Conservation (phyloP, 1,284 basidiomycete genomes). For the Coriolopsis trogii region DNA sequence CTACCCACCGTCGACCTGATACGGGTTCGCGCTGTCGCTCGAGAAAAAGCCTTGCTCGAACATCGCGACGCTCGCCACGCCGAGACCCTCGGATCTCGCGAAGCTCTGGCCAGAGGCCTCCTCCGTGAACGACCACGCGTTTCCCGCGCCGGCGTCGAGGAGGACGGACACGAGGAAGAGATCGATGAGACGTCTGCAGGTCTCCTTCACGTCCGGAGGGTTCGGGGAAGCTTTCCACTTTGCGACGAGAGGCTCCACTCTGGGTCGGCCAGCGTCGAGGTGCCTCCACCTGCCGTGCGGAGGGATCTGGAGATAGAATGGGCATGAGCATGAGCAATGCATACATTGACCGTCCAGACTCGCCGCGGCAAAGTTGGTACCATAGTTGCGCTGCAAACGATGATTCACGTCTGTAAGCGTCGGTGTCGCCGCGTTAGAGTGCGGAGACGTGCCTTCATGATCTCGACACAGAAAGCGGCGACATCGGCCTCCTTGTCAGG, state of each 20-base stretch:
- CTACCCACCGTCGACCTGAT: conserved; percentile 85
- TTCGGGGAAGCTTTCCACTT: conserved; percentile 54
- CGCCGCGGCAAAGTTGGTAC: conserved; percentile 66
- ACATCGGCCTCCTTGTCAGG: conserved; percentile 73
- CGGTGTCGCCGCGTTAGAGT: too few relatives aligned
- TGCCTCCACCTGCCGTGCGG: conserved; percentile 94
- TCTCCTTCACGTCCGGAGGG: conserved; percentile 60
- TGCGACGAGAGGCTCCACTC: conserved; percentile 62
- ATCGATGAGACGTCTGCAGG: conserved; percentile 79
- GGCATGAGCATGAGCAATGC: conserved; percentile 2
- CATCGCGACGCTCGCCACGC: conserved; percentile 91
- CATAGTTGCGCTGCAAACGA: conserved; percentile 77
- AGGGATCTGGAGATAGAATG: conserved; percentile 59
- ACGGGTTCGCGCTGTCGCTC: conserved; percentile 60
- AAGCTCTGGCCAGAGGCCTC: conserved; percentile 60
- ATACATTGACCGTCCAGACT: conserved; percentile 26
- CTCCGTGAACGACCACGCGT: conserved; percentile 81
- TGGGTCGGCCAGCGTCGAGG: conserved; percentile 69
- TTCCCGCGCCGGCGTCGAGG: conserved; percentile 92
- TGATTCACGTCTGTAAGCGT: too few relatives aligned
- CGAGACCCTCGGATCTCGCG: conserved; percentile 87
- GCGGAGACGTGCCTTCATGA: conserved; percentile 67
- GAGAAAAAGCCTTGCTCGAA: conserved; percentile 86
- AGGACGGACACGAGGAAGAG: conserved; percentile 93
- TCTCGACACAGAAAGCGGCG: conserved; percentile 79